Percentiles rank a stretch among this genome's conserved stretches.
These are phyloP conservation scores for Fusarium denticulatum DNA, from an alignment of 2,329 filamentous ascomycete species.

Conservation along the genomic window DNA sequence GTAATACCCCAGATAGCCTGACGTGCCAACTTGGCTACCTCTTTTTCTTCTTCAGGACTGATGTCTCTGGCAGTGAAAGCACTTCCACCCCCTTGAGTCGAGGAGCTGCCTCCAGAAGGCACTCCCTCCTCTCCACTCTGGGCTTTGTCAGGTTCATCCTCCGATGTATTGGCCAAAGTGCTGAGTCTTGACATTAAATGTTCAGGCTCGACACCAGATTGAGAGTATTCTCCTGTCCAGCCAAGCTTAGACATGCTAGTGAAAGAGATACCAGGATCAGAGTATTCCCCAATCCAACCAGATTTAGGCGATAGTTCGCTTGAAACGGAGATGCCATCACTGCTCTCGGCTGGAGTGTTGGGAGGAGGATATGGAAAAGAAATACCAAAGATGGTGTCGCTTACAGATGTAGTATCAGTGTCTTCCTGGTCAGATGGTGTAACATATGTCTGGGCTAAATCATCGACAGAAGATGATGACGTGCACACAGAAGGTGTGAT, in stretches of 20 bases:
- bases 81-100: too few relatives aligned
- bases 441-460: not conserved
- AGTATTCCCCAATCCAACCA: not conserved
- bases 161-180: not conserved
- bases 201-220: not conserved
- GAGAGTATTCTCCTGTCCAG: not conserved
- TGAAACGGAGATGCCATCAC: too few relatives aligned
- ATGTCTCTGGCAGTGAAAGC: too few relatives aligned
- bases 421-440: not conserved
- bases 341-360: not conserved
- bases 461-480: not conserved
- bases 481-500: not conserved
- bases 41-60: not conserved
- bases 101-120: not conserved
- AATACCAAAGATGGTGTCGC: not conserved
- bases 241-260: not conserved
- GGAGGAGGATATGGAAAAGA: not conserved
- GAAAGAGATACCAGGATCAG: not conserved
- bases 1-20: not conserved
- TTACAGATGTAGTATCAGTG: not conserved
- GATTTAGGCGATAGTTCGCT: not conserved
- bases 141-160: not conserved
- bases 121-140: rapidly evolving
- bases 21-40: not conserved
- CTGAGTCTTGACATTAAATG: not conserved